Conservation (phyloP, 2,329 filamentous ascomycete species). For the Colletotrichum sansevieriae region DNA sequence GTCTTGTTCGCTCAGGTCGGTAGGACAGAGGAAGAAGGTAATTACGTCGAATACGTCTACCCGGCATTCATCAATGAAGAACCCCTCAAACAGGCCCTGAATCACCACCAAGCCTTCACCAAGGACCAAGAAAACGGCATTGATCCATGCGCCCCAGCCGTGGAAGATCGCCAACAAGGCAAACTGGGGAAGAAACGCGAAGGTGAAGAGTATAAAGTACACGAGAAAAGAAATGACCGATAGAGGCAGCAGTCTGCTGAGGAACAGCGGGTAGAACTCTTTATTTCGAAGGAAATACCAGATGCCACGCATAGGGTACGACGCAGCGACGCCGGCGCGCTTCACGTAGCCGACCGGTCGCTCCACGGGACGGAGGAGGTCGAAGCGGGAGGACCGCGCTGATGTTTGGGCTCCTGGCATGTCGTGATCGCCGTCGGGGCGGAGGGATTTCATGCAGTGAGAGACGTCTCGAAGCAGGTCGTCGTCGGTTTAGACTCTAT, state of each 20-base stretch:
- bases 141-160: constrained; percentile 88
- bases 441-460: not conserved
- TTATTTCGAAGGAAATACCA: constrained; percentile 83
- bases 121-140: constrained; percentile 88
- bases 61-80: constrained; percentile 83
- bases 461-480: not conserved
- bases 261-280: constrained; percentile 86
- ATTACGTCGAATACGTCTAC: constrained; percentile 88
- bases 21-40: not conserved
- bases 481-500: constrained; percentile 13
- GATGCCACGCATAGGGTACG: constrained; percentile 78
- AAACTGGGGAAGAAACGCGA: constrained; percentile 89
- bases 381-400: constrained; percentile 35
- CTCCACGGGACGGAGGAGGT: constrained; percentile 45
- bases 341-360: constrained; percentile 58
- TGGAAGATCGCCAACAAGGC: constrained; percentile 93
- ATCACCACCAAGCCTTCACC: constrained; percentile 83
- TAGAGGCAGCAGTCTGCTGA: constrained; percentile 82
- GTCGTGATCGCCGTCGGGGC: not conserved
- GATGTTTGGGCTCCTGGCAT: constrained; percentile 33
- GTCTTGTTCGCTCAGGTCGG: not conserved
- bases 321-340: constrained; percentile 61
- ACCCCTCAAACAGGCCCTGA: constrained; percentile 78
- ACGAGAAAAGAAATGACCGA: constrained; percentile 86
- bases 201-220: constrained; percentile 87